Evolutionary conservation across 2,329 filamentous ascomycete genomes (phyloP).

Genomic region (Phyllosticta paracitricarpa): DNA sequence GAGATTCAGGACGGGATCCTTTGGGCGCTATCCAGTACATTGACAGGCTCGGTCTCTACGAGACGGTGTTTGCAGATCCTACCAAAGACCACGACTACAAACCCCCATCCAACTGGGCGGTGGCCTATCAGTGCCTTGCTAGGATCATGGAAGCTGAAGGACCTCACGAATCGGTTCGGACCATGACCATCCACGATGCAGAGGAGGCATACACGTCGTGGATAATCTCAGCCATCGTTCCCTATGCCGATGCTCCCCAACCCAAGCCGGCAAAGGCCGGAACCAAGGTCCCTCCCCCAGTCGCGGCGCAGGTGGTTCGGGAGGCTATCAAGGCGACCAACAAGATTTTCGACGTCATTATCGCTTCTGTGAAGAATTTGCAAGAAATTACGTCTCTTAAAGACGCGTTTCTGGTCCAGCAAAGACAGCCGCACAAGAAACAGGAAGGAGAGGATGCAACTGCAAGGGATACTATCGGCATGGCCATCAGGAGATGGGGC

Average conservation of each 20-base stretch:
- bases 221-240: conserved; percentile 63
- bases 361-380: conserved; percentile 53
- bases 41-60: conserved; percentile 57
- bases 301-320: conserved; percentile 54
- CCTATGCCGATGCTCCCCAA: conserved; percentile 52
- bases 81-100: conserved; percentile 39
- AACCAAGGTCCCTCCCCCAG: conserved; percentile 46
- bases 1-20: conserved; percentile 45
- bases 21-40: conserved; percentile 54
- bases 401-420: conserved; percentile 37
- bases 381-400: conserved; percentile 55
- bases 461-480: conserved; percentile 57
- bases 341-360: conserved; percentile 59
- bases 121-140: conserved; percentile 52
- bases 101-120: conserved; percentile 54
- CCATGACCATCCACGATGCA: conserved; percentile 48
- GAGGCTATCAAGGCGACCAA: conserved; percentile 76
- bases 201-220: conserved; percentile 65
- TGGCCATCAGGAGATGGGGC: conserved; percentile 67
- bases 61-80: conserved; percentile 64
- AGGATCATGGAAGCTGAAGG: conserved; percentile 1
- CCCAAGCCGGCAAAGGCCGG: conserved; percentile 28
- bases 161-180: not conserved
- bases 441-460: conserved; percentile 33
- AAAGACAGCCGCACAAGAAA: conserved; percentile 35